phyloP scores from a whole-genome alignment of 1,139 yeast genomes.

The Zygoascus meyerae region DNA sequence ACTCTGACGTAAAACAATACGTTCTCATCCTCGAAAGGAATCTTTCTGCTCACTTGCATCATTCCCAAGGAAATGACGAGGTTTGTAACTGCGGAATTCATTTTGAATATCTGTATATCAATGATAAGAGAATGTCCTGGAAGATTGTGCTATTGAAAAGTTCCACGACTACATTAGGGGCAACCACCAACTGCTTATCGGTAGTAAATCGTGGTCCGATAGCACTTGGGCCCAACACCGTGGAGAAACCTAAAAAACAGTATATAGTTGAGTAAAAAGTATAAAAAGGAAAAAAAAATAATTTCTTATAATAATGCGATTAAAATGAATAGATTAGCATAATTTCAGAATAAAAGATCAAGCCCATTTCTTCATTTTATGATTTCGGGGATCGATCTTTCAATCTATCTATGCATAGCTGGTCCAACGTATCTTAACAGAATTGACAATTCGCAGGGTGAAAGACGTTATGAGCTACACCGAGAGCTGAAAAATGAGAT shows the following conservation, averaged over 20 bases:
- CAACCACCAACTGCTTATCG: conserved; percentile 3
- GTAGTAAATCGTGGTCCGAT: conserved; percentile 8
- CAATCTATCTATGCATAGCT: too few species aligned
- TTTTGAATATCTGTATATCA: conserved; percentile 8
- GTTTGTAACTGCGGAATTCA: conserved; percentile 77
- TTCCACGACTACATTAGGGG: background rate
- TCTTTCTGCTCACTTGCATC: conserved; percentile 91
- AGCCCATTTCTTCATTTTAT: too few species aligned
- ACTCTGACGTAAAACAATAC: conserved; percentile 72
- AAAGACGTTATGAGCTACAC: background rate
- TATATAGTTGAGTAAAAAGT: background rate
- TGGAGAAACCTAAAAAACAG: too few species aligned
- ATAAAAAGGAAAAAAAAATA: background rate
- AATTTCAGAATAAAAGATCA: too few species aligned
- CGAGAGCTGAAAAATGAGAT: background rate
- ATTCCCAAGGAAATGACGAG: conserved; percentile 87
- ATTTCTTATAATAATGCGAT: background rate
- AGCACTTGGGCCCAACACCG: too few species aligned
- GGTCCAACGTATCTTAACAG: too few species aligned
- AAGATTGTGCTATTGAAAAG: conserved; percentile 2
- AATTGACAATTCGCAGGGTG: background rate
- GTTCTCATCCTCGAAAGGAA: conserved; percentile 83
- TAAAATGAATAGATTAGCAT: too few species aligned
- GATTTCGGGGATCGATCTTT: too few species aligned
- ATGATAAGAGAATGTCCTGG: conserved; percentile 4